These are phyloP conservation scores for Cryoendolithus antarcticus DNA, from an alignment of 2,329 filamentous ascomycete genomes.

Conservation along the genomic window DNA sequence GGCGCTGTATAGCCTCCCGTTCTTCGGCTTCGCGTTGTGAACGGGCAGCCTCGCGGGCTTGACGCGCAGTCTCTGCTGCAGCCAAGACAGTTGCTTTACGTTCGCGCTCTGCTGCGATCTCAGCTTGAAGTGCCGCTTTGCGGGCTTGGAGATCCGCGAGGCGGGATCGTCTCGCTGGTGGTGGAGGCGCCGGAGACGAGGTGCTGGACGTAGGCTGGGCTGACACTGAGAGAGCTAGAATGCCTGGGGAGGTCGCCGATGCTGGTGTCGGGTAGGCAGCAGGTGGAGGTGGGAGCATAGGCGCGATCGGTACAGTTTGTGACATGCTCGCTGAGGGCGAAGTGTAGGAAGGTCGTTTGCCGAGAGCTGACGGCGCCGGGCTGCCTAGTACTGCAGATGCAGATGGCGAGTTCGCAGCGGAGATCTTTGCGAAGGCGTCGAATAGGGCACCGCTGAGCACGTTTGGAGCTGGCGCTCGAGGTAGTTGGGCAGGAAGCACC, in stretches of 20 bases:
- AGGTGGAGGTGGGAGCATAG: no score
- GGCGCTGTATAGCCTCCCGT: constrained; percentile 2
- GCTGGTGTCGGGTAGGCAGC: no score
- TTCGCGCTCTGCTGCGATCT: constrained; percentile 7
- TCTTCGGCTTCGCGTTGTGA: constrained; percentile 6
- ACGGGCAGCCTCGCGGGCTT: neutral
- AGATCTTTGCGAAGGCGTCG: neutral
- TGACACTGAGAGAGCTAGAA: no score
- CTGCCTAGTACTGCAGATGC: neutral
- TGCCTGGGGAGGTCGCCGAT: no score
- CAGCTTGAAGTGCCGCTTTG: constrained; percentile 1
- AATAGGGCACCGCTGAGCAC: neutral
- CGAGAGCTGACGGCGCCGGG: no score
- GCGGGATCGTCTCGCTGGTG: neutral
- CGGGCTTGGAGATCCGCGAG: constrained; percentile 2
- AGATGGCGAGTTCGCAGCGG: neutral
- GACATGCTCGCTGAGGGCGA: no score
- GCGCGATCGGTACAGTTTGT: no score
- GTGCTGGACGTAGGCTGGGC: neutral
- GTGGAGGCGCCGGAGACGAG: neutral
- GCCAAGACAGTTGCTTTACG: neutral
- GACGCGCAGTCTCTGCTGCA: no score
- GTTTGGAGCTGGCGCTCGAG: neutral
- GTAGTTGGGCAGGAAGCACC: neutral
- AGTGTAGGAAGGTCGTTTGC: no score